Base-by-base conservation (phyloP, 2,329 filamentous ascomycete genomes). In the Claviceps spartinae region DNA sequence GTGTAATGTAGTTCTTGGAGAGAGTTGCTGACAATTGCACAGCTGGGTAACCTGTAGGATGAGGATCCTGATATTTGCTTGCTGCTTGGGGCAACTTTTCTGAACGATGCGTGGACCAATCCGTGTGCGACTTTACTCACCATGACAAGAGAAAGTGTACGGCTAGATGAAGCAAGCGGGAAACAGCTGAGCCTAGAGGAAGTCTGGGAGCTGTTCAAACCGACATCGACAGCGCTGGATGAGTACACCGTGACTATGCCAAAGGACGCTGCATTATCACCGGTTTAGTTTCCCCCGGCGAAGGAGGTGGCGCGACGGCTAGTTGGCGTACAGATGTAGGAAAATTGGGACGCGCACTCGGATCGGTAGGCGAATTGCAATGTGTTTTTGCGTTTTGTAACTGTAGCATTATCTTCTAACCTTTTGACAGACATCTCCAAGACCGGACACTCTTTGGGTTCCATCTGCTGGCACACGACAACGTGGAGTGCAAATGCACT, bases 91-190 rank as follows among this genome's bases (percentile, higher is more conserved):
- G 37, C 52, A 11, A 44, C 37, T 14, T 20, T 62, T 8, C 54
- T 64, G 37, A 55, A 57, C n/a, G 57, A 62, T 9, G 13, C 50
- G 18, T 55, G 59, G 26, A 54, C 59, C 37, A 64, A 62, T 26
- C 61, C 61, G 7, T 54, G 54, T 22, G 62, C 62, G 11, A 58
- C 60, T 0, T 40, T 63, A 37, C 38, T 64, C 6, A 54, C 55
- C 3, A 42, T 59, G n/a, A 55, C 52, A 2, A 45, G 54, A 13
- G n/a, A 51, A 45, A 43, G 30, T 50, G 56, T 24, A 14, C 13
- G 24, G n/a, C 24, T 26, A n/a, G 37, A 24, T 41, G 22, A 16
- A 20, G 30, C 8, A 16, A 37, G n/a, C 5, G n/a, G 36, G 22
- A 43, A 8, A 2, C 11, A 48, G 13, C 11, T 4, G 47, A 48